Percentiles rank a stretch among this genome's conserved stretches.
phyloP scores from a whole-genome alignment of 2,329 filamentous ascomycete genomes.

The Pseudogymnoascus verrucosus region DNA sequence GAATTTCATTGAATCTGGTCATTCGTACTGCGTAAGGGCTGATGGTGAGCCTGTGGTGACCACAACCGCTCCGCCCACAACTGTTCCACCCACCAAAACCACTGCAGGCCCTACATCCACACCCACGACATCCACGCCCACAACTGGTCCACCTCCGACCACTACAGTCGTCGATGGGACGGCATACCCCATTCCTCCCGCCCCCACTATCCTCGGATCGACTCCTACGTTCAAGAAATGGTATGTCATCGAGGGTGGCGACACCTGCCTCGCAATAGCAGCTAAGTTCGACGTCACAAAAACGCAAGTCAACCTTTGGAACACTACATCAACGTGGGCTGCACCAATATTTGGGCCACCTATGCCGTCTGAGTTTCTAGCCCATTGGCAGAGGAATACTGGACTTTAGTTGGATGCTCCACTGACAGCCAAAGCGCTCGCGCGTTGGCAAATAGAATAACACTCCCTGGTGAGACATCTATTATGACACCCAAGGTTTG shows the following conservation, averaged over 20 bases:
- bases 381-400: background rate
- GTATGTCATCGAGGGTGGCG: background rate
- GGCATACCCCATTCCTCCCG: background rate
- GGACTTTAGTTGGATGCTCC: background rate
- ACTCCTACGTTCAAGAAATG: constrained; percentile 3
- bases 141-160: background rate
- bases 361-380: constrained; percentile 8
- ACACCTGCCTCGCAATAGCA: background rate
- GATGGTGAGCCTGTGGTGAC: too few relatives aligned
- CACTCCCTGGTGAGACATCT: background rate
- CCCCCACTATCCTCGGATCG: background rate
- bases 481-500: constrained; percentile 11
- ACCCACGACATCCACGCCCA: background rate
- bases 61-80: too few relatives aligned
- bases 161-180: background rate
- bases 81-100: too few relatives aligned
- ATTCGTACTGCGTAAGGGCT: too few relatives aligned
- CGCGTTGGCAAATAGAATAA: background rate
- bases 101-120: too few relatives aligned
- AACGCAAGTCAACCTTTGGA: background rate
- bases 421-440: background rate
- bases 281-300: background rate
- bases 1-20: too few relatives aligned
- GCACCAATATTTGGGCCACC: background rate
- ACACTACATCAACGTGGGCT: constrained; percentile 4